A percentile compares a stretch with the other conserved stretches of the same genome.
These are phyloP conservation scores for Melocanna baccifera DNA, from an alignment of 176 grass and related monocot species.

Conservation along the genomic window DNA sequence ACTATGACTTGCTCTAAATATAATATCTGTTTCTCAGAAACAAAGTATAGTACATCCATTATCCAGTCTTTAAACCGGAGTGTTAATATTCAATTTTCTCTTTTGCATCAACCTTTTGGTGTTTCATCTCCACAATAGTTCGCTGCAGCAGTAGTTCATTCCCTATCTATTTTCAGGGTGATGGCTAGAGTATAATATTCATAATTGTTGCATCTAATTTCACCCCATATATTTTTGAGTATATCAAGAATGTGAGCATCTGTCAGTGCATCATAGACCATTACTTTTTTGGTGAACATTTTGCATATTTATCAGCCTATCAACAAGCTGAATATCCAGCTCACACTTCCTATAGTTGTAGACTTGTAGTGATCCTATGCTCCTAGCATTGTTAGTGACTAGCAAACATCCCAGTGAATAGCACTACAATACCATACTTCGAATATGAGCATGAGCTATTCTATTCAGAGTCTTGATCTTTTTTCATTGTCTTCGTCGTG, in stretches of 20 bases:
- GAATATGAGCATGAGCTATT: neutral
- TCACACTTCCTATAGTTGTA: neutral
- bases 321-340: neutral
- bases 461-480: neutral
- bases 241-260: slow-evolving; percentile 12
- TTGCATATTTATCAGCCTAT: neutral
- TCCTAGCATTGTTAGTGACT: neutral
- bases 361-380: neutral
- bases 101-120: neutral
- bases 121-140: neutral
- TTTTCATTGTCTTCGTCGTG: slow-evolving; percentile 14
- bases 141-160: neutral
- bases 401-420: neutral
- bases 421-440: neutral
- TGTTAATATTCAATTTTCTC: neutral
- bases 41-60: neutral
- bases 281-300: neutral
- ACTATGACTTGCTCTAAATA: neutral
- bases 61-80: neutral
- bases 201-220: neutral
- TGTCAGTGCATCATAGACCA: neutral
- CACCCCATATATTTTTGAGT: neutral
- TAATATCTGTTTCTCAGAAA: neutral
- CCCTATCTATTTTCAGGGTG: slow-evolving; percentile 4
- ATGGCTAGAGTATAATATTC: neutral